Evolutionary conservation across 306 rosid genomes (phyloP), one percentile per base, ranked within the genome.

Genomic region (Inga laurina): DNA sequence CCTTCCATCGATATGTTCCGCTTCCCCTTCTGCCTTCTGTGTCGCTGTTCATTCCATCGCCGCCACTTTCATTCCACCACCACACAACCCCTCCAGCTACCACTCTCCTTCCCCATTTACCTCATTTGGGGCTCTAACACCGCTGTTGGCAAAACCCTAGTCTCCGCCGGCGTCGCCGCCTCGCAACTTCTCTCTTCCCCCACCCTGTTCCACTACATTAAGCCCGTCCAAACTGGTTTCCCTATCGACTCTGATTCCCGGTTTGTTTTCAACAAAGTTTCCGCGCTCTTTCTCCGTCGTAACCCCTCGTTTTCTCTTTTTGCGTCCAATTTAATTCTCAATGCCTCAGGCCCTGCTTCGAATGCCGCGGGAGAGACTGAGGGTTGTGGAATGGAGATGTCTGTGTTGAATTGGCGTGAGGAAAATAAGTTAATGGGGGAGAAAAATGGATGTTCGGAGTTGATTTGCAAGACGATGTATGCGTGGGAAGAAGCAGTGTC

Each of bases 221-320:
- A 96, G 86, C 99, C 99, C 69, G 51, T 96, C 41, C 99, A 93
- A 59, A 96, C 98, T 27, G 98, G 99, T 77, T 96, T 84, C 84
- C 98, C 98, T 46, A 15, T 90, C 78, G 97, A 96, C 56, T 96
- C 99, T 78, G 99, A 96, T 24, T 92, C 99, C 84, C 90, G 91
- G 72, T 93, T 91, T 82, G 87, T 96, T 84, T 82, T 88, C 87
- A 73, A 81, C 77, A 92, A 83, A 77, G 80, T 92, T 79, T 59
- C 66, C 61, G 76, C 87, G 2, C 86, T 93, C 82, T 84, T 76
- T 77, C 85, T 22, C 84, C 90, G 85, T 81, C 90, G 68, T 65
- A 67, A n/a, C 18, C 79, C 81, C 30, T 73, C 4, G 49, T 37
- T 72, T 35, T 67, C 96, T 30, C 86, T 96, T 44, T 87, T 82